These are phyloP conservation scores for Hericium coralloides DNA, from an alignment of 768 basidiomycete species.

Conservation along the genomic window DNA sequence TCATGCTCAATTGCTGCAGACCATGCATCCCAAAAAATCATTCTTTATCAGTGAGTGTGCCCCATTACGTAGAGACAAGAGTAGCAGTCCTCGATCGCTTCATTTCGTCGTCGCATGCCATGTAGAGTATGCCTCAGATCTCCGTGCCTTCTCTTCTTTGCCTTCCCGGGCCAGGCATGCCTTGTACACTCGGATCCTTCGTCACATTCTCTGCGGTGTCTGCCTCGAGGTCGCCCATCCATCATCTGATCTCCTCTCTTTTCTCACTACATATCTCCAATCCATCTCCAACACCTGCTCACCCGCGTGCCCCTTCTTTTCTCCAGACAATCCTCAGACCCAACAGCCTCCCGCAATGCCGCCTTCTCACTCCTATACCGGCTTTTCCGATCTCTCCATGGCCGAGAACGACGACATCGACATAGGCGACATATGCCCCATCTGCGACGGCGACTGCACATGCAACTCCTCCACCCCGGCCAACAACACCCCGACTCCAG, in stretches of 20 bases:
- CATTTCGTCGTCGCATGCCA: neutral
- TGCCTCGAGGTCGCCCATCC: conserved; percentile 3
- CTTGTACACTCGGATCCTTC: conserved; percentile 1
- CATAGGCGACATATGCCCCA: conserved; percentile 81
- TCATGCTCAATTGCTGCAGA: conserved; percentile 33
- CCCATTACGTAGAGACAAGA: conserved; percentile 20
- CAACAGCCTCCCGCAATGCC: conserved; percentile 56
- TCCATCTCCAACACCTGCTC: conserved; percentile 6
- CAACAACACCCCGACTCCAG: neutral
- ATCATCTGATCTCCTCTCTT: conserved; percentile 7
- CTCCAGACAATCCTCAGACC: conserved; percentile 30
- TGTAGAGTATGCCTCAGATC: neutral
- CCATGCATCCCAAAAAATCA: conserved; percentile 33
- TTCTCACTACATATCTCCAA: conserved; percentile 5
- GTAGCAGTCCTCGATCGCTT: neutral
- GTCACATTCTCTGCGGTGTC: neutral
- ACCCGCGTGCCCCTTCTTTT: conserved; percentile 6
- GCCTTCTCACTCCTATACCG: conserved; percentile 62
- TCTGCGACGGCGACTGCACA: conserved; percentile 86
- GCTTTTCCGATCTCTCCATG: conserved; percentile 24
- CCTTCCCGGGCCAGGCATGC: conserved; percentile 13
- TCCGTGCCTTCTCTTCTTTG: neutral
- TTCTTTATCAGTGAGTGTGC: conserved; percentile 16
- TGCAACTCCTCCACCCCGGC: conserved; percentile 43
- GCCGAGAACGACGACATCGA: conserved; percentile 48